Base-by-base conservation (phyloP, 768 basidiomycete species). In the Coprinopsis strossmayeri region DNA sequence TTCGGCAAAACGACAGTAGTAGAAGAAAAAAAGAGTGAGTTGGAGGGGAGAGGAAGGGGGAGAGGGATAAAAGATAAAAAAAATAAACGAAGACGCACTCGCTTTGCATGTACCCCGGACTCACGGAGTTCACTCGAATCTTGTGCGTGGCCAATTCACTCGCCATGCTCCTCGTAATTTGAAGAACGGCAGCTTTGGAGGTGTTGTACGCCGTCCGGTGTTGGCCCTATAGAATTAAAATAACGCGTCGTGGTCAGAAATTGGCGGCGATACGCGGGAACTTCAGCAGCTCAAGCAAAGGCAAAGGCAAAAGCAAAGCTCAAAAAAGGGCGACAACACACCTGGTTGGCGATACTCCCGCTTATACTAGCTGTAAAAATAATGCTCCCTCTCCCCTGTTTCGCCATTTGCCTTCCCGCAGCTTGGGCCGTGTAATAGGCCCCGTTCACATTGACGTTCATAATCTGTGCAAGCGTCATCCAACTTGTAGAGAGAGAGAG, bases 161-260 rank as follows among this genome's bases (percentile, higher is more conserved):
- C 2, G 84, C 86, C 77, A 89, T 76, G 55, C 81, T 84, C 30
- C 87, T 79, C 2, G 69, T 77, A 81, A 87, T 84, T 65, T 89
- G 87, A 27, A 87, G 53, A 15, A 89, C 81, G n/a, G 82, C 87
- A 1, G 81, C 71, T 66, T 88, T 89, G 63, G 78, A 80, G 20
- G 78, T 76, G 60, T 86, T 87, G 64, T 88, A 88, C 2, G 82
- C 79, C 30, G 80, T 73, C 82, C 81, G 86, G 15, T 77, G 72
- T 53, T 83, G 81, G 53, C 49, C 54, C 55, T 59, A n/a, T n/a
- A n/a, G n/a, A n/a, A n/a, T n/a, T n/a, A n/a, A n/a, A n/a, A n/a
- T n/a, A n/a, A n/a, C n/a, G n/a, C n/a, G n/a, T n/a, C n/a, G n/a
- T n/a, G n/a, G n/a, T n/a, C n/a, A n/a, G n/a, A n/a, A n/a, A n/a